These are phyloP conservation scores for Colletotrichum musicola DNA, from an alignment of 2,329 filamentous ascomycete genomes.

Conservation along the genomic window DNA sequence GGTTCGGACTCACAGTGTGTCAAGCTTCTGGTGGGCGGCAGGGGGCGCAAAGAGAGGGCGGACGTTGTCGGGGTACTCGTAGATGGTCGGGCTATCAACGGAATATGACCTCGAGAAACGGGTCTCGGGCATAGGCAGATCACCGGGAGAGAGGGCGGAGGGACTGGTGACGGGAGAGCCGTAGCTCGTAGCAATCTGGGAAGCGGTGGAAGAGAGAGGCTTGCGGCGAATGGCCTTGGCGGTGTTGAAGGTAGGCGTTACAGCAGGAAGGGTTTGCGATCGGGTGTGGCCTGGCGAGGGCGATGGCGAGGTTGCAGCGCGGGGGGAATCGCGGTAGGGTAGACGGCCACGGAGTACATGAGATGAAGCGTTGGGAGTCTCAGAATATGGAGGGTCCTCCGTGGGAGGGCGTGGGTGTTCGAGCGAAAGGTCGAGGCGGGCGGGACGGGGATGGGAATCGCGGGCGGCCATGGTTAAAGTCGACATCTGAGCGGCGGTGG, in stretches of 20 bases:
- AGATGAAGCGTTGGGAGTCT: conserved; percentile 41
- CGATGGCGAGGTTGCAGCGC: conserved; percentile 41
- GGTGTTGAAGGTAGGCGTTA: conserved; percentile 28
- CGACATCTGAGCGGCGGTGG: conserved; percentile 36
- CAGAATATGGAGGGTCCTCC: conserved; percentile 37
- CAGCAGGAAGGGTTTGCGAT: conserved; percentile 38
- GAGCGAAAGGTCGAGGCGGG: conserved; percentile 33
- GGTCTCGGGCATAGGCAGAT: conserved; percentile 63
- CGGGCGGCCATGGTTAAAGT: conserved; percentile 36
- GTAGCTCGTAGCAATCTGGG: conserved; percentile 63
- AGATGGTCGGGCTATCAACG: conserved; percentile 72
- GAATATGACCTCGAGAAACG: conserved; percentile 68
- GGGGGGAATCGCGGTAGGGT: conserved; percentile 35
- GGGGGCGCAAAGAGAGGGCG: conserved; percentile 37
- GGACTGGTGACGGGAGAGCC: conserved; percentile 51
- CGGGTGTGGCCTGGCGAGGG: conserved; percentile 40
- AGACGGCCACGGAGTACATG: conserved; percentile 32
- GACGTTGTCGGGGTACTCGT: conserved; percentile 63
- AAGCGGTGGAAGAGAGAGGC: conserved; percentile 69
- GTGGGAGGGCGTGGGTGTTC: conserved; percentile 31
- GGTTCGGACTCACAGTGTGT: conserved; percentile 37
- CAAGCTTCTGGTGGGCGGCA: conserved; percentile 33
- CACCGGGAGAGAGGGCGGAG: conserved; percentile 47
- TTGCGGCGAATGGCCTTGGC: conserved; percentile 65
- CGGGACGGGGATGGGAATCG: conserved; percentile 36